Evolutionary conservation across 2,329 filamentous ascomycete genomes (phyloP).

Genomic region (Chaetomium sp.): DNA sequence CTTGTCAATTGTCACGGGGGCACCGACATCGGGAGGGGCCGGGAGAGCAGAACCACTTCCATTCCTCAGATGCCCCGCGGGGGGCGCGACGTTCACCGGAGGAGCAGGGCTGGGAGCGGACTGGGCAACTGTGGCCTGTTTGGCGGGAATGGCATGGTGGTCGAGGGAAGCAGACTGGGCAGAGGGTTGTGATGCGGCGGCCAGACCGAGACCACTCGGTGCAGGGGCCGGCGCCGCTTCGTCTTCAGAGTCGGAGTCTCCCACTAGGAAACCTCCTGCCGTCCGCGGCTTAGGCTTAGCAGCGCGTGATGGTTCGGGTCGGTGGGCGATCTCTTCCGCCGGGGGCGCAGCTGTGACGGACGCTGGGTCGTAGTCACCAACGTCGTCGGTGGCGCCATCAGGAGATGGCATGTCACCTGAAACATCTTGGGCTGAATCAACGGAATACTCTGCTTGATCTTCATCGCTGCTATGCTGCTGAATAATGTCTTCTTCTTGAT

Average conservation of each 20-base stretch:
- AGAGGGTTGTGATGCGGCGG: slow-evolving; percentile 13
- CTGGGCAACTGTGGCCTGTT: slow-evolving; percentile 25
- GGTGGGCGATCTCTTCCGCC: slow-evolving; percentile 23
- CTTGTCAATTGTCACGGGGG: slow-evolving; percentile 49
- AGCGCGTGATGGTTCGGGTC: slow-evolving; percentile 32
- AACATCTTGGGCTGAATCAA: slow-evolving; percentile 41
- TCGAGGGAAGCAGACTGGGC: slow-evolving; percentile 15
- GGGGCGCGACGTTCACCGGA: slow-evolving; percentile 19
- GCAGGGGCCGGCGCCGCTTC: slow-evolving; percentile 29
- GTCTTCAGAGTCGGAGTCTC: slow-evolving; percentile 55
- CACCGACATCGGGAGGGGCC: slow-evolving; percentile 10
- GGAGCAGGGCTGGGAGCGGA: slow-evolving; percentile 30
- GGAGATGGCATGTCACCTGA: slow-evolving; percentile 43
- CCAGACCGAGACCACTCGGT: slow-evolving; percentile 19
- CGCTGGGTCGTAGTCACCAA: slow-evolving; percentile 53
- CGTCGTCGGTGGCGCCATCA: slow-evolving; percentile 44
- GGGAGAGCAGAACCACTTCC: neutral
- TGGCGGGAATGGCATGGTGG: slow-evolving; percentile 25
- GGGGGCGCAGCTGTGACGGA: slow-evolving; percentile 37
- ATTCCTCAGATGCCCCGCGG: slow-evolving; percentile 10
- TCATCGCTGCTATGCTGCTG: slow-evolving; percentile 50
- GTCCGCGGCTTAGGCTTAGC: slow-evolving; percentile 57
- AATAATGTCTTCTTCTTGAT: slow-evolving; percentile 39
- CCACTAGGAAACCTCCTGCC: slow-evolving; percentile 53
- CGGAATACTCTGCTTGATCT: slow-evolving; percentile 40